Evolutionary conservation across 2,329 filamentous ascomycete species (phyloP).

Genomic region (Exophiala oligosperma): DNA sequence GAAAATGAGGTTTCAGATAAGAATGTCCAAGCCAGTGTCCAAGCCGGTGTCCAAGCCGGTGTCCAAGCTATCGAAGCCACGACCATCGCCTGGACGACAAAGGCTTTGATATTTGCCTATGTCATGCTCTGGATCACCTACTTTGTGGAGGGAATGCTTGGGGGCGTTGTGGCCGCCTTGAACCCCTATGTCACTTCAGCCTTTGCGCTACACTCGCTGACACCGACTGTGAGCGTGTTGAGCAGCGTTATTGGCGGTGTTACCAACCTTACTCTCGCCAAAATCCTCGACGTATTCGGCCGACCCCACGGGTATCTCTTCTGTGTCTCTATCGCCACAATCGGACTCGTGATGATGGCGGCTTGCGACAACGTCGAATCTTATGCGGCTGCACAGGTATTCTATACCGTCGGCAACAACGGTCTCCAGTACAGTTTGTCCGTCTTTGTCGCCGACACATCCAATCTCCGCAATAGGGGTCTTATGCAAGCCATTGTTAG

Average conservation of each 20-base stretch:
- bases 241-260: slow-evolving; percentile 56
- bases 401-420: slow-evolving; percentile 36
- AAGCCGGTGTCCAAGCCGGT: slow-evolving; percentile 41
- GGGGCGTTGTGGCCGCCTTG: slow-evolving; percentile 37
- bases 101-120: slow-evolving; percentile 43
- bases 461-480: slow-evolving; percentile 29
- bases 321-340: slow-evolving; percentile 43
- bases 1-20: too few species aligned
- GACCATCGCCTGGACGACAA: slow-evolving; percentile 51
- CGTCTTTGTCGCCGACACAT: slow-evolving; percentile 34
- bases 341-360: slow-evolving; percentile 60
- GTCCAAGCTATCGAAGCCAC: slow-evolving; percentile 56
- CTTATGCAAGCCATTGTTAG: slow-evolving; percentile 31
- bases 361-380: slow-evolving; percentile 57
- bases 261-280: slow-evolving; percentile 59
- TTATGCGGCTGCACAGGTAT: slow-evolving; percentile 61
- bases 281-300: slow-evolving; percentile 62
- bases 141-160: slow-evolving; percentile 37
- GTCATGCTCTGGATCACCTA: slow-evolving; percentile 41
- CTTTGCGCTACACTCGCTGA: slow-evolving; percentile 54
- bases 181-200: slow-evolving; percentile 52
- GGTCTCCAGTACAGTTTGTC: slow-evolving; percentile 30
- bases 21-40: slow-evolving; percentile 42
- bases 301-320: slow-evolving; percentile 56
- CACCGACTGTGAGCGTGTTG: slow-evolving; percentile 54